Conservation (phyloP, 2,329 filamentous ascomycete species). For the Eurotiales sp. region DNA sequence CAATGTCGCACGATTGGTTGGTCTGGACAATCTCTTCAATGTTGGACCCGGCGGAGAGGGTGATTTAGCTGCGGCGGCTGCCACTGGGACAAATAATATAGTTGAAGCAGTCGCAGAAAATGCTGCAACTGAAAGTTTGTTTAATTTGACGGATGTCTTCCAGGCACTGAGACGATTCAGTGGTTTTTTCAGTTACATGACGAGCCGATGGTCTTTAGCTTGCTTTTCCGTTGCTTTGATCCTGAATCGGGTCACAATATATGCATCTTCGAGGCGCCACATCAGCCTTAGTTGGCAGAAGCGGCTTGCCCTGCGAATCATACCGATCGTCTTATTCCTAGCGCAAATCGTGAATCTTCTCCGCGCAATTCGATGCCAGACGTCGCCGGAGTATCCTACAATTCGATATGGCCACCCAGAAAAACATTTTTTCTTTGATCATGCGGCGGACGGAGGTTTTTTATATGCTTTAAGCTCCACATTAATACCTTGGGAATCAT, state of each 20-base stretch:
- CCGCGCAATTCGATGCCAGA: slow-evolving; percentile 89
- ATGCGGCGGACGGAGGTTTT: slow-evolving; percentile 64
- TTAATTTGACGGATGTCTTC: slow-evolving; percentile 43
- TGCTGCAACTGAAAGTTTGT: slow-evolving; percentile 31
- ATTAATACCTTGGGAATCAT: slow-evolving; percentile 69
- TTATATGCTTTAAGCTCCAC: slow-evolving; percentile 69
- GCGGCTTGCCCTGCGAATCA: slow-evolving; percentile 64
- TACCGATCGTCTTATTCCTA: slow-evolving; percentile 67
- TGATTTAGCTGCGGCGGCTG: slow-evolving; percentile 39
- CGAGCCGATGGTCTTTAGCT: slow-evolving; percentile 85
- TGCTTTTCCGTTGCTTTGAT: slow-evolving; percentile 84
- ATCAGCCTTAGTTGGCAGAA: slow-evolving; percentile 71
- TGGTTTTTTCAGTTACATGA: slow-evolving; percentile 84
- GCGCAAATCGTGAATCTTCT: slow-evolving; percentile 68
- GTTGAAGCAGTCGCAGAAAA: slow-evolving; percentile 31
- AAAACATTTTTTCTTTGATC: slow-evolving; percentile 65
- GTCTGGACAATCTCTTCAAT: slow-evolving; percentile 25
- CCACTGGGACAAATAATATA: slow-evolving; percentile 31
- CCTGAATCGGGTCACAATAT: slow-evolving; percentile 88
- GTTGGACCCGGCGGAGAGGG: slow-evolving; percentile 26
- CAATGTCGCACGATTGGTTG: slow-evolving; percentile 27
- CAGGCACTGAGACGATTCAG: slow-evolving; percentile 65
- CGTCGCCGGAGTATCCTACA: slow-evolving; percentile 66
- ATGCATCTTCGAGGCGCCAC: slow-evolving; percentile 79
- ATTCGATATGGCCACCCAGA: slow-evolving; percentile 66